Evolutionary conservation across 768 basidiomycete genomes (phyloP).

Genomic region (Kwoniella botswanensis): DNA sequence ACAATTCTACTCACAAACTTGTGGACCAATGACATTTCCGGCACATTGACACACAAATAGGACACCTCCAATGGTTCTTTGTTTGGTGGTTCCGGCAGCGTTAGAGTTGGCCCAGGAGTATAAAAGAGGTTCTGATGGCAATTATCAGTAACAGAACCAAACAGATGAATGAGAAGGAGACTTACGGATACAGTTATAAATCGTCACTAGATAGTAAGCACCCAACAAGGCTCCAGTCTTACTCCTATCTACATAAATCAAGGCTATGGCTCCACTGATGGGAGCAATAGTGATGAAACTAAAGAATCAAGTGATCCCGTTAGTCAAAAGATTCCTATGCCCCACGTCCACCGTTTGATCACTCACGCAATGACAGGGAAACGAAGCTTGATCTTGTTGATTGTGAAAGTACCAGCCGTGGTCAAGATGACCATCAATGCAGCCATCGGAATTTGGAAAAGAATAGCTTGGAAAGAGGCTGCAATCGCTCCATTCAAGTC

Average conservation of each 20-base stretch:
- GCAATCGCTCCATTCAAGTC: too few relatives aligned
- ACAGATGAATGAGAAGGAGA: not conserved
- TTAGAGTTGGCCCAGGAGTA: slow-evolving; percentile 52
- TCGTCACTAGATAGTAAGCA: slow-evolving; percentile 38
- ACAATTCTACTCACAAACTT: slow-evolving; percentile 9
- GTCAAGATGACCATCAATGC: slow-evolving; percentile 45
- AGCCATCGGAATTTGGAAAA: slow-evolving; percentile 48
- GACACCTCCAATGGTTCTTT: slow-evolving; percentile 41
- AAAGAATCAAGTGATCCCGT: too few relatives aligned
- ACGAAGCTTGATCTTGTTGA: slow-evolving; percentile 20
- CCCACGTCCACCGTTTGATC: too few relatives aligned
- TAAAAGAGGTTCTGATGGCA: slow-evolving; percentile 11
- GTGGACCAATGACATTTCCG: slow-evolving; percentile 47
- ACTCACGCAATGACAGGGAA: too few relatives aligned
- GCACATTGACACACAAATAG: slow-evolving; percentile 37
- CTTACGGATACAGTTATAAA: slow-evolving; percentile 31
- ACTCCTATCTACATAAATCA: not conserved
- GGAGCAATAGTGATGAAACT: too few relatives aligned
- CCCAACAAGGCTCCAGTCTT: slow-evolving; percentile 26
- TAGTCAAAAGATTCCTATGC: too few relatives aligned
- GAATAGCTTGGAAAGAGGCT: slow-evolving; percentile 14
- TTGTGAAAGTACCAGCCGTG: slow-evolving; percentile 28
- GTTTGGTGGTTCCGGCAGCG: slow-evolving; percentile 49
- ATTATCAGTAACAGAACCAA: too few relatives aligned
- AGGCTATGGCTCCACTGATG: too few relatives aligned